Evolutionary conservation across 2,329 filamentous ascomycete species (phyloP), one percentile per base, ranked within the genome.

Genomic region (Colletotrichum tropicale): DNA sequence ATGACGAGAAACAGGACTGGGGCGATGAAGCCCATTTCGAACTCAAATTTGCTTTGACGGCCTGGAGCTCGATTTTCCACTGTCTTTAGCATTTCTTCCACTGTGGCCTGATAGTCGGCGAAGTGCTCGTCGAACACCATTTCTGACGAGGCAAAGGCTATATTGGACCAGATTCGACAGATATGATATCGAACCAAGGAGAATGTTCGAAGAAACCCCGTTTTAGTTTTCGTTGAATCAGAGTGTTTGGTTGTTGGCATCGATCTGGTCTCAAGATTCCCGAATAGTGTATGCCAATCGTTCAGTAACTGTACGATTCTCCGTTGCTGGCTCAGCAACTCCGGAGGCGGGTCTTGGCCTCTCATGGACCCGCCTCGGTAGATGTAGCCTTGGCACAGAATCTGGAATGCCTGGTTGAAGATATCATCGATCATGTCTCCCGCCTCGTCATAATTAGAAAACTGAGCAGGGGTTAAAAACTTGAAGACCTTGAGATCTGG

Each of bases 121-220:
- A 82, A 71, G 61, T 86, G 80, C 1, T 74, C 74, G 69, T 87
- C 86, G 71, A 81, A 86, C 1, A 79, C 80, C 18, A 81, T 76
- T 71, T 88, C 84, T 12, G 72, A 73, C 18, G 21, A 55, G 24
- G 28, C 12, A 15, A 75, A 66, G 15, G 72, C 72, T 24, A 71
- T 48, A n/a, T 21, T 8, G 10, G 24, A 28, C 72, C 72, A 75
- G 15, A 75, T n/a, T 4, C 28, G 52, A n/a, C 28, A 38, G 18
- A 66, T 52, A 6, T 69, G 68, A 8, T 71, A 71, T 15, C 62
- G 30, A 18, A 55, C 10, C 5, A 75, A 16, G 15, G 52, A 62
- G 30, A 66, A 66, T 10, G 48, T 43, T 6, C 72, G 52, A 6
- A 36, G 36, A n/a, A 24, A 18, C 0, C 67, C 10, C 12, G 12